Base-by-base conservation (phyloP, 2,329 filamentous ascomycete genomes). In the Alternaria arbusti region DNA sequence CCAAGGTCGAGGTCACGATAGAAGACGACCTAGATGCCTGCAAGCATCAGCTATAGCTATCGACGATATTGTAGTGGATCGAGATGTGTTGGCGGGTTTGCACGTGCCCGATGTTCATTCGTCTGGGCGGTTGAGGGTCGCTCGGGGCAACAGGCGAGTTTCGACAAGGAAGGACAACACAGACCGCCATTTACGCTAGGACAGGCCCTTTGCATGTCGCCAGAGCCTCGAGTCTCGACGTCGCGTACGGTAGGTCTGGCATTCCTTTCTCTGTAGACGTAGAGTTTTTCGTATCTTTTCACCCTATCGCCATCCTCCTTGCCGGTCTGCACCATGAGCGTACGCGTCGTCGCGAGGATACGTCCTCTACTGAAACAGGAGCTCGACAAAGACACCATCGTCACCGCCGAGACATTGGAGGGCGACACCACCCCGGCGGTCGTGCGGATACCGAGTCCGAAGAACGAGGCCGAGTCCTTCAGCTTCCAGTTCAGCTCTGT, bases 401-500 rank as follows among this genome's bases (percentile, higher is more conserved):
- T 98, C 70, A 88, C 86, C 65, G 86, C 85, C 61, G 87, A 81
- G 57, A 70, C 90, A 11, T 64, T 76, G 25, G 74, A 76, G 22
- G 74, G 73, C 59, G 79, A 79, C 9, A 73, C 76, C 15, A 68
- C 64, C 68, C 85, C 89, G 20, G 88, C 87, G 25, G 83, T 96
- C 28, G 89, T 98, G 75, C 91, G 91, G 79, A 96, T 98, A 74
- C 95, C 95, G 4, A 97, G 94, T 77, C 94, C 95, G 0, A 97
- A 96, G 84, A 97, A 97, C 75, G 92, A 93, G 68, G 85, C 87
- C 22, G 95, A 98, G 81, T 91, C 94, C 75, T 98, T 94, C 81
- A 94, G 91, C 57, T 99, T 98, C 79, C 89, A 94, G 56, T 98
- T 98, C 86, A 96, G 96, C 84, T 88, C 91, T 70, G 95, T 98